A percentile compares a stretch with the other conserved stretches of the same genome.
phyloP scores from a whole-genome alignment of 805 yeast species.

The Lipomyces mesembrius region DNA sequence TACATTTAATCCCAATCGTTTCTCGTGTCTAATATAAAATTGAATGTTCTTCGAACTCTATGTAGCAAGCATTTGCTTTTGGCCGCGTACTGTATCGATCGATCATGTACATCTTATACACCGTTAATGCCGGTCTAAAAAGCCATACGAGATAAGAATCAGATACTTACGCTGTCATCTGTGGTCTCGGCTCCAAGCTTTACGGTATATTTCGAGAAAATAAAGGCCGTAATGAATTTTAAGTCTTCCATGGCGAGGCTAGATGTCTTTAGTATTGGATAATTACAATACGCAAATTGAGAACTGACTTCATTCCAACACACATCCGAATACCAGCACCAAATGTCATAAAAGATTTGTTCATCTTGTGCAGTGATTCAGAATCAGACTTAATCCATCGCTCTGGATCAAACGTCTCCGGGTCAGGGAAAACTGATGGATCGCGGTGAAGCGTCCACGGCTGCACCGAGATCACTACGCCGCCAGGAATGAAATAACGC shows the following conservation, averaged over 20 bases:
- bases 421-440: constrained; percentile 54
- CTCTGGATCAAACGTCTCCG: constrained; percentile 60
- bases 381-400: constrained; percentile 55
- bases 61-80: constrained; percentile 1
- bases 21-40: background rate
- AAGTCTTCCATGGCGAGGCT: constrained; percentile 61
- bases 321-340: constrained; percentile 79
- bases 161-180: background rate
- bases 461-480: constrained; percentile 57
- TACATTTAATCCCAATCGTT: background rate
- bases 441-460: constrained; percentile 69
- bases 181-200: background rate
- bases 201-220: constrained; percentile 47
- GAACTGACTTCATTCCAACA: constrained; percentile 55
- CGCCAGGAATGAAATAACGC: background rate
- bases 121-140: background rate
- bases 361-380: constrained; percentile 51
- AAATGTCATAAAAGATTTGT: constrained; percentile 64
- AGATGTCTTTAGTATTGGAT: background rate
- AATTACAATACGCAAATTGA: background rate
- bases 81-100: constrained; percentile 4
- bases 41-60: background rate
- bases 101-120: background rate
- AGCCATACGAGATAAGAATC: background rate
- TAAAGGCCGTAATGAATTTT: constrained; percentile 58